Evolutionary conservation across 2,329 filamentous ascomycete species (phyloP).

Genomic region (Botryotinia convoluta): DNA sequence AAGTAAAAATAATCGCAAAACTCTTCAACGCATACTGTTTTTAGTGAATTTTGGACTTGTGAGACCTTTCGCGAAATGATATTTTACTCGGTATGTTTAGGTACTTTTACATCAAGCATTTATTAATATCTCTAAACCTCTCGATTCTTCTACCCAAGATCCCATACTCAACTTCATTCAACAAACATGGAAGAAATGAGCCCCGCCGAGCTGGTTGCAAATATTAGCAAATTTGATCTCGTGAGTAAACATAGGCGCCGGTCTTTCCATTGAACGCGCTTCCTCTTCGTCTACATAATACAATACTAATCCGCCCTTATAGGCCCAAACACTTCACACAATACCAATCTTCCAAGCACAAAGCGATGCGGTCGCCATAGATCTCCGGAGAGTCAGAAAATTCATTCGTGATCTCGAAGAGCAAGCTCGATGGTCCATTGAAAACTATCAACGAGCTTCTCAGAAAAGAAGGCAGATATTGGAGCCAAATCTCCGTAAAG

Average conservation of each 20-base stretch:
- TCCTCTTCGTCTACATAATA: not conserved
- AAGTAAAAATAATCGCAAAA: not conserved
- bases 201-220: rapidly evolving
- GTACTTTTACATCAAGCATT: not conserved
- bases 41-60: not conserved
- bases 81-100: rapidly evolving
- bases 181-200: not conserved
- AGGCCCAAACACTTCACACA: not conserved
- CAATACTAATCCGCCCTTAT: rapidly evolving
- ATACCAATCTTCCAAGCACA: not conserved
- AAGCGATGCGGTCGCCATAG: not conserved
- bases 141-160: not conserved
- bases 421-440: not conserved
- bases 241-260: not conserved
- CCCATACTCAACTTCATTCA: not conserved
- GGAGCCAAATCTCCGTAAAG: not conserved
- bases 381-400: rapidly evolving
- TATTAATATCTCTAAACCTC: not conserved
- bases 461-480: not conserved
- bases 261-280: no score
- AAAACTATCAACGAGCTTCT: not conserved
- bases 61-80: not conserved
- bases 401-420: rapidly evolving
- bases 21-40: not conserved
- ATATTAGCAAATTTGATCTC: rapidly evolving